Percentiles rank a stretch among this genome's conserved stretches.
phyloP scores from a whole-genome alignment of 2,329 filamentous ascomycete species.

The Diaporthe citri region DNA sequence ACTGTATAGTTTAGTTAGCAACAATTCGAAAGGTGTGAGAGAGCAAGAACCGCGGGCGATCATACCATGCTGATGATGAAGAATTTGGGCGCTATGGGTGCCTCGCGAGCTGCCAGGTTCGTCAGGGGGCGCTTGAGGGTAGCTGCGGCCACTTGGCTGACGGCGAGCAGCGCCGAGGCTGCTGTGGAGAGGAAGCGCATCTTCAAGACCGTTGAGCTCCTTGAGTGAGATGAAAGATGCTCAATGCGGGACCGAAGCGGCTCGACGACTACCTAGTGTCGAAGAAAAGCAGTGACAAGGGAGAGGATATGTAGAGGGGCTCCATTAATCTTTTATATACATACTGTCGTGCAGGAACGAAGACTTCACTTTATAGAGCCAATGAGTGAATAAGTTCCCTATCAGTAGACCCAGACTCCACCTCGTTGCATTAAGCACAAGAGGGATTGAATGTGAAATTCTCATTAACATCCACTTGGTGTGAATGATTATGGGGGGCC shows the following conservation, averaged over 20 bases:
- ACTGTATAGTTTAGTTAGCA: conserved; percentile 56
- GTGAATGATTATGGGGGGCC: conserved; percentile 17
- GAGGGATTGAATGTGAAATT: neutral
- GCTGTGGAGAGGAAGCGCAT: conserved; percentile 36
- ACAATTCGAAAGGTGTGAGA: neutral
- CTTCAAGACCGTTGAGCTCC: neutral
- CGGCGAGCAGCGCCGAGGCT: conserved; percentile 36
- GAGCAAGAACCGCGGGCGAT: neutral
- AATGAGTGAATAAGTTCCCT: neutral
- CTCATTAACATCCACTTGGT: neutral
- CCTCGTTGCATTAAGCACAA: neutral
- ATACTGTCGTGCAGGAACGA: neutral
- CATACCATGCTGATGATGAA: conserved; percentile 73
- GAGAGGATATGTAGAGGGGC: neutral
- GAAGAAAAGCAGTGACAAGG: neutral
- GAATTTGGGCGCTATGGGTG: conserved; percentile 67
- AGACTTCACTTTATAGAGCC: neutral
- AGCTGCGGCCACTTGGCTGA: conserved; percentile 33
- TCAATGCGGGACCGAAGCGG: neutral
- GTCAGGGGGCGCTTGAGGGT: conserved; percentile 22
- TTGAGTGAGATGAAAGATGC: neutral
- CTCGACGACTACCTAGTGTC: neutral
- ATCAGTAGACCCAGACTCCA: conserved; percentile 3
- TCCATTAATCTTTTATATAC: neutral
- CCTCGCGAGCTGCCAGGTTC: conserved; percentile 20